phyloP scores from a whole-genome alignment of 1,139 yeast genomes.

The Protomyces inundatus region DNA sequence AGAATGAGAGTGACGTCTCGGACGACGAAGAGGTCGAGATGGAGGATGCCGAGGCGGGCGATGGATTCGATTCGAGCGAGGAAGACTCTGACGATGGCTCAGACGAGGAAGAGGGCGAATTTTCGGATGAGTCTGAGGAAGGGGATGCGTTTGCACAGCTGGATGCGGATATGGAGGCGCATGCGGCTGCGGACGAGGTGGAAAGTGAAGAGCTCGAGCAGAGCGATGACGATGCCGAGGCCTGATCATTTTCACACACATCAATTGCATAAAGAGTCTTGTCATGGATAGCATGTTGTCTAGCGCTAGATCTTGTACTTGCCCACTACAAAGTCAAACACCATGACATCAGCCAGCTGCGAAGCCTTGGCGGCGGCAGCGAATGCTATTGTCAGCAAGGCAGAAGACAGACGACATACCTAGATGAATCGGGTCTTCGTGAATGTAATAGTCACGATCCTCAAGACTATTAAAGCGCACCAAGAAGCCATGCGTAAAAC shows the following conservation, averaged over 20 bases:
- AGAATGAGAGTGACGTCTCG: constrained; percentile 18
- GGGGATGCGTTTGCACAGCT: constrained; percentile 31
- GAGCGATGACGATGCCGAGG: constrained; percentile 35
- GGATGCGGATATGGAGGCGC: constrained; percentile 32
- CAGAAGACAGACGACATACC: background rate
- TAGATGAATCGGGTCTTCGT: constrained; percentile 15
- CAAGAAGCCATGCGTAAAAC: constrained; percentile 19
- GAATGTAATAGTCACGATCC: constrained; percentile 23
- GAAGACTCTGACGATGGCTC: constrained; percentile 42
- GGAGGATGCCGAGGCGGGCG: constrained; percentile 32
- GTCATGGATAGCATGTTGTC: background rate
- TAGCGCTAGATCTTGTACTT: background rate
- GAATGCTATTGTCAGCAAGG: background rate
- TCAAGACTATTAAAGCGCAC: constrained; percentile 6
- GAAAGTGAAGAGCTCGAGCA: constrained; percentile 35
- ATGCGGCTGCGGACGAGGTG: constrained; percentile 33
- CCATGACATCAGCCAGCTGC: background rate
- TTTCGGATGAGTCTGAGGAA: constrained; percentile 35
- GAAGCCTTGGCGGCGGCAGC: background rate
- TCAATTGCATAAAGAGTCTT: too few relatives aligned
- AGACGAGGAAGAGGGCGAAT: constrained; percentile 36
- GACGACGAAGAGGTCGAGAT: constrained; percentile 27
- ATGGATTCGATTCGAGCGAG: constrained; percentile 38
- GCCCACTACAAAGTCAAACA: background rate
- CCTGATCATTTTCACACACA: constrained; percentile 13